Evolutionary conservation across 2,329 filamentous ascomycete species (phyloP).

Genomic region (Zelopaecilomyces penicillatus): DNA sequence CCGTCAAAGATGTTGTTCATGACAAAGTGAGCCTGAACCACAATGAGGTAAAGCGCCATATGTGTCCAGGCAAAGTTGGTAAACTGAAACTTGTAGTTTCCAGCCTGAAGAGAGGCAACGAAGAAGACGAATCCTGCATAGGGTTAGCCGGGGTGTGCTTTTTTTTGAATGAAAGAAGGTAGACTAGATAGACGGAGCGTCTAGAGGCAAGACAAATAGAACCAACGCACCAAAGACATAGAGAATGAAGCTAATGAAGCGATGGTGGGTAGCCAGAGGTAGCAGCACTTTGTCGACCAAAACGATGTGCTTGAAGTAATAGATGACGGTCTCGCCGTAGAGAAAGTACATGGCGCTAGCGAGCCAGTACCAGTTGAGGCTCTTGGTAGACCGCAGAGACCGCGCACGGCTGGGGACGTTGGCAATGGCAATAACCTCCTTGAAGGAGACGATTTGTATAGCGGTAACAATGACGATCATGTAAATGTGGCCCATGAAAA

Average conservation of each 20-base stretch:
- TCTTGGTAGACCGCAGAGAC: conserved; percentile 88
- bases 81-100: conserved; percentile 97
- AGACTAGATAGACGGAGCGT: background rate
- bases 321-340: conserved; percentile 97
- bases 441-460: conserved; percentile 95
- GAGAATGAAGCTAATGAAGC: conserved; percentile 97
- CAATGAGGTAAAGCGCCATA: conserved; percentile 96
- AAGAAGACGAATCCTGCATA: conserved; percentile 92
- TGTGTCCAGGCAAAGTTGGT: conserved; percentile 99
- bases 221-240: conserved; percentile 81
- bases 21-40: conserved; percentile 96
- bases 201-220: background rate
- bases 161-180: background rate
- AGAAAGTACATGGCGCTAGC: conserved; percentile 97
- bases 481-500: conserved; percentile 97
- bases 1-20: conserved; percentile 99
- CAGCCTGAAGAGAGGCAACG: conserved; percentile 86
- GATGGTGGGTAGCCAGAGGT: conserved; percentile 90
- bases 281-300: conserved; percentile 88
- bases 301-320: conserved; percentile 99
- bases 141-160: conserved; percentile 10
- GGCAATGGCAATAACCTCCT: conserved; percentile 96
- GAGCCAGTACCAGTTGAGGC: conserved; percentile 97
- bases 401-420: conserved; percentile 88
- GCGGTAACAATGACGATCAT: conserved; percentile 88